These are phyloP conservation scores for Alternaria angustiovoidea DNA, from an alignment of 2,329 filamentous ascomycete genomes.

Conservation along the genomic window DNA sequence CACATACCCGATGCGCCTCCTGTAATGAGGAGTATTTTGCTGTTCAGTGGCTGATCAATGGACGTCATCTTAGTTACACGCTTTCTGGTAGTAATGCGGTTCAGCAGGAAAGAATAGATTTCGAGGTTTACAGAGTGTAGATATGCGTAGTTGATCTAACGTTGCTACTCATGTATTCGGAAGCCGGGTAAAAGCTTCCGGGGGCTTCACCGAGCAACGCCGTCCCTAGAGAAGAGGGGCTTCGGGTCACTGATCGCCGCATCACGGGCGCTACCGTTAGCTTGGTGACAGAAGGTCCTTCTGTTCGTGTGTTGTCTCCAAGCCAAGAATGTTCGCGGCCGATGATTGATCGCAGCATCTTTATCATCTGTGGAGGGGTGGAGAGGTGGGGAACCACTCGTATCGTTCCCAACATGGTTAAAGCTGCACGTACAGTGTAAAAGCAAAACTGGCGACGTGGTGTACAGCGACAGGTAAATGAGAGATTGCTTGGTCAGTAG, in stretches of 20 bases:
- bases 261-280: background rate
- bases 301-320: background rate
- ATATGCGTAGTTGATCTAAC: background rate
- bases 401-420: background rate
- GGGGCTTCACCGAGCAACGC: background rate
- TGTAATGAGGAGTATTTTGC: slow-evolving; percentile 46
- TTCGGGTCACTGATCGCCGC: background rate
- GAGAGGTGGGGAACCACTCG: background rate
- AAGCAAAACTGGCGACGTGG: background rate
- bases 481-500: too few species aligned
- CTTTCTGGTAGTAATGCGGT: background rate
- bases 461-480: background rate
- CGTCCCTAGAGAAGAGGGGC: background rate
- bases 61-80: slow-evolving; percentile 13
- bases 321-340: background rate
- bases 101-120: background rate
- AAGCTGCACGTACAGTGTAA: background rate
- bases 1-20: slow-evolving; percentile 46
- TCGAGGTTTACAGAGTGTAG: background rate
- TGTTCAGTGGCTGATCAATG: slow-evolving; percentile 42
- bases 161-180: background rate
- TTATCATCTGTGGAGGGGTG: background rate
- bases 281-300: background rate
- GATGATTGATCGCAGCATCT: background rate
- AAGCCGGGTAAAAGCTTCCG: slow-evolving; percentile 1